Evolutionary conservation across 257 asterid genomes (phyloP).

Genomic region (Ballota nigra): DNA sequence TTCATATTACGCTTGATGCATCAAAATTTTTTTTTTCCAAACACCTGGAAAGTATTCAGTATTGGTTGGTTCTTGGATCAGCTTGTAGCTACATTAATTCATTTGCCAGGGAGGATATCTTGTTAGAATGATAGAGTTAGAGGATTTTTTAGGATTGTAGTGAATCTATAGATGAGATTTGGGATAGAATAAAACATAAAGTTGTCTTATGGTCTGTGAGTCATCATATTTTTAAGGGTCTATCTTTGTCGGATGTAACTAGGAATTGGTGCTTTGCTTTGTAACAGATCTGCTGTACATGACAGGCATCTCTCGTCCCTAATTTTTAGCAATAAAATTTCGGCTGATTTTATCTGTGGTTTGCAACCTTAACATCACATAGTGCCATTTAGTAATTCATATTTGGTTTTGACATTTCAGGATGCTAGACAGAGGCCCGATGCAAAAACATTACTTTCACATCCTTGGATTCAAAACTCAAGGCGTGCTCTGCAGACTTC

Average conservation of each 20-base stretch:
- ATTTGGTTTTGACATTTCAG: slow-evolving; percentile 47
- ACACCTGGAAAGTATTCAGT: neutral
- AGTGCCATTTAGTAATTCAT: slow-evolving; percentile 24
- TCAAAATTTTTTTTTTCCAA: neutral
- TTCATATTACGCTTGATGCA: neutral
- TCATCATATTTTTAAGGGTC: too few relatives aligned
- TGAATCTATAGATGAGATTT: too few relatives aligned
- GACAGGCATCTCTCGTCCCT: too few relatives aligned
- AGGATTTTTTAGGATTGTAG: too few relatives aligned
- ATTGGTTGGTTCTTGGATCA: slow-evolving; percentile 14
- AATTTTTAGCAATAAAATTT: too few relatives aligned
- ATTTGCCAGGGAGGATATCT: neutral
- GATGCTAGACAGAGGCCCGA: slow-evolving; percentile 99
- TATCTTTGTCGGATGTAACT: too few relatives aligned
- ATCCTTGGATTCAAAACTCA: slow-evolving; percentile 97
- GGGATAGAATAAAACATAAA: too few relatives aligned
- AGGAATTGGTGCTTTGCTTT: too few relatives aligned
- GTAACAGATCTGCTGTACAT: too few relatives aligned
- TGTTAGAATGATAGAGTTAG: neutral
- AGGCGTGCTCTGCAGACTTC: slow-evolving; percentile 90
- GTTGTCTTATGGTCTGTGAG: too few relatives aligned
- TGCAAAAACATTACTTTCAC: slow-evolving; percentile 93
- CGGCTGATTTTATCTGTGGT: neutral
- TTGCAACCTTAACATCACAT: neutral
- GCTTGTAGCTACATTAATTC: neutral